These are phyloP conservation scores for Mycena amicta DNA, from an alignment of 768 basidiomycete genomes.

Conservation along the genomic window DNA sequence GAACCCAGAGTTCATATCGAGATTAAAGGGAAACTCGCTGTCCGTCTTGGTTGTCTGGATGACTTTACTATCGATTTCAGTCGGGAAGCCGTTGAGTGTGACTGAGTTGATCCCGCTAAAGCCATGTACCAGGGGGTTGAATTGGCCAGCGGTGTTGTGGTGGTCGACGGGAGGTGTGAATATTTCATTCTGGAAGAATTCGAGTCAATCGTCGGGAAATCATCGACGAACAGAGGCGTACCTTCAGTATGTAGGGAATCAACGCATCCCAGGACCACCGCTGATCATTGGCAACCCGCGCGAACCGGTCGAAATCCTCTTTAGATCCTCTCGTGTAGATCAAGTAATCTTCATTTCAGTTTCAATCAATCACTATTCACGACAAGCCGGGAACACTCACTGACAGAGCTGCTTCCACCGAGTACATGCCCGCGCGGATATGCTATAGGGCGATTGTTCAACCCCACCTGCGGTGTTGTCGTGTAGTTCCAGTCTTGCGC, in stretches of 20 bases:
- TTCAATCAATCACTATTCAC: background rate
- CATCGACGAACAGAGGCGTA: background rate
- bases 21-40: slow-evolving; percentile 33
- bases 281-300: slow-evolving; percentile 19
- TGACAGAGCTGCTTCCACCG: slow-evolving; percentile 30
- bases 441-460: slow-evolving; percentile 25
- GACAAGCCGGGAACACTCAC: slow-evolving; percentile 14
- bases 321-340: slow-evolving; percentile 21
- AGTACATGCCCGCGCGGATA: slow-evolving; percentile 31
- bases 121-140: slow-evolving; percentile 29
- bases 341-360: slow-evolving; percentile 16
- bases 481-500: slow-evolving; percentile 34
- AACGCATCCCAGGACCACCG: slow-evolving; percentile 27
- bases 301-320: slow-evolving; percentile 25
- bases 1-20: slow-evolving; percentile 37
- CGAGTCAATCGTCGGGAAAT: background rate
- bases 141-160: slow-evolving; percentile 31
- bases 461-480: slow-evolving; percentile 26
- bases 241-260: slow-evolving; percentile 22
- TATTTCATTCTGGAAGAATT: slow-evolving; percentile 26
- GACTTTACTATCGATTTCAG: slow-evolving; percentile 24
- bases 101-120: slow-evolving; percentile 25
- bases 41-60: slow-evolving; percentile 28
- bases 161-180: slow-evolving; percentile 29
- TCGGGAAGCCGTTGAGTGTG: slow-evolving; percentile 25